phyloP scores from a whole-genome alignment of 148 eudicot species.

The Vaccinium myrtillus region DNA sequence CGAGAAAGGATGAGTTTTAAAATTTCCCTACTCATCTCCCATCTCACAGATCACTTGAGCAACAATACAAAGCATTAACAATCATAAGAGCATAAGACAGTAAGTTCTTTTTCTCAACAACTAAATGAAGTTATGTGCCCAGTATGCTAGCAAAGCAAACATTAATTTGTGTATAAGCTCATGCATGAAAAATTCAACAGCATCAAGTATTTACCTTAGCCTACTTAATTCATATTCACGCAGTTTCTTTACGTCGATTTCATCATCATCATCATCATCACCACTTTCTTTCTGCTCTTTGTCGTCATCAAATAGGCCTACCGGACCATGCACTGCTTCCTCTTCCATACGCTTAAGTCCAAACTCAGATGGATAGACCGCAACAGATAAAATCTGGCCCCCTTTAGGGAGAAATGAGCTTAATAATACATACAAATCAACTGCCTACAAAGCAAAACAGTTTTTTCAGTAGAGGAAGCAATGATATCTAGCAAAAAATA shows the following conservation, averaged over 20 bases:
- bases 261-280: conserved; percentile 35
- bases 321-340: conserved; percentile 92
- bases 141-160: not conserved
- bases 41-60: not conserved
- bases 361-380: conserved; percentile 97
- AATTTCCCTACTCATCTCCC: not conserved
- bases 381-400: conserved; percentile 70
- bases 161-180: not conserved
- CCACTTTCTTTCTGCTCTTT: conserved; percentile 35
- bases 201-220: conserved; percentile 53
- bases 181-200: not conserved
- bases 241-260: conserved; percentile 65
- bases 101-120: not conserved
- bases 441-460: conserved; percentile 52
- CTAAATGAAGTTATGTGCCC: not conserved
- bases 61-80: not conserved
- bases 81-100: not conserved
- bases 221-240: conserved; percentile 92
- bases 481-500: not conserved
- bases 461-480: not conserved
- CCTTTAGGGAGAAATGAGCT: conserved; percentile 79
- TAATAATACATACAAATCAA: conserved; percentile 69
- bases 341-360: conserved; percentile 93
- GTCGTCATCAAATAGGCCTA: conserved; percentile 65
- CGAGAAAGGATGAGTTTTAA: not conserved